Evolutionary conservation across 441 rosid species (phyloP).

Genomic region (Populus hybrid): DNA sequence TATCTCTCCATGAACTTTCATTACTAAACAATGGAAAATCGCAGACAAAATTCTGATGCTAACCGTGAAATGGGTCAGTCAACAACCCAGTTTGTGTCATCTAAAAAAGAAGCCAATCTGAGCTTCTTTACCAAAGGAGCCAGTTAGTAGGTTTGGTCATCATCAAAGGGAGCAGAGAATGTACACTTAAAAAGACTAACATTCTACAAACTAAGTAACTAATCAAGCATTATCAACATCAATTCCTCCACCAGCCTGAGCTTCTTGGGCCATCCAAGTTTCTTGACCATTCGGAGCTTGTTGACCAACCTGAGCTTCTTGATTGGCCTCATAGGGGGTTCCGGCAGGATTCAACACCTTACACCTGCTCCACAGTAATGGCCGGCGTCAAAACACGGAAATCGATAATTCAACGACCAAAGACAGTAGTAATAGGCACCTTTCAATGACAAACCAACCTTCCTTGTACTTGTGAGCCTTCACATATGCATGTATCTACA

Average conservation of each 20-base stretch:
- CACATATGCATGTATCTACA: constrained; percentile 63
- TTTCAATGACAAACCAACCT: constrained; percentile 78
- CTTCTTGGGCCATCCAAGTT: constrained; percentile 32
- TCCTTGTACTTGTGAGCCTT: constrained; percentile 71
- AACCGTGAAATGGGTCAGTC: background rate
- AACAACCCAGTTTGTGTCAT: background rate
- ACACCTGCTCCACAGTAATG: constrained; percentile 46
- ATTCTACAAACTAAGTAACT: background rate
- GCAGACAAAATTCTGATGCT: constrained; percentile 1
- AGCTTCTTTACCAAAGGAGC: background rate
- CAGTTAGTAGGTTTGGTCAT: background rate
- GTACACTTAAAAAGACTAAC: constrained; percentile 16
- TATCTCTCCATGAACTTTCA: constrained; percentile 5
- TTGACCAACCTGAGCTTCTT: constrained; percentile 37
- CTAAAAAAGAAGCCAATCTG: background rate
- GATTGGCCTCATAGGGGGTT: constrained; percentile 32
- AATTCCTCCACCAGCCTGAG: constrained; percentile 37
- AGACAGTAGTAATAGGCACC: constrained; percentile 32
- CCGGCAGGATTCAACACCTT: constrained; percentile 69
- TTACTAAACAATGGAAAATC: background rate
- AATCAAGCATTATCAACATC: constrained; percentile 50
- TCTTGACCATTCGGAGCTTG: background rate
- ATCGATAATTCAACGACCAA: background rate
- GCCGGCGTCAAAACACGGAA: constrained; percentile 10
- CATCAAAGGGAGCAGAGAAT: constrained; percentile 16